Base-by-base conservation (phyloP, 139 green algal species). In the Spirogloea muscicola region DNA sequence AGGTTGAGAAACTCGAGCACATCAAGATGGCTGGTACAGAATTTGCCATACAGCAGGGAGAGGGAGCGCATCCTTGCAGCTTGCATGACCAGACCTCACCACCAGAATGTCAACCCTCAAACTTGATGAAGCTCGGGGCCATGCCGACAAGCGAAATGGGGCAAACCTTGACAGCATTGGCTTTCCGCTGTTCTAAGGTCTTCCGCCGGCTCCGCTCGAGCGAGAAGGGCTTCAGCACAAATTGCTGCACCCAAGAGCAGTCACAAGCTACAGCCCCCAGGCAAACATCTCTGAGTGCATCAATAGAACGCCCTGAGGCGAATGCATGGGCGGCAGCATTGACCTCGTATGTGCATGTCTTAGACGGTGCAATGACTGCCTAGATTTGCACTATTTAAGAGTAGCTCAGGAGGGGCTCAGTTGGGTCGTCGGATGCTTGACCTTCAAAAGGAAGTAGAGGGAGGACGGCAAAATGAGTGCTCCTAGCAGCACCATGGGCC, bases 151-250 rank as follows among this genome's bases (percentile, higher is more conserved):
- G 46, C 46, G n/a, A 21, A 55, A 21, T 21, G 46, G n/a, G 46
- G n/a, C 46, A 16, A 41, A 69, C 59, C 59, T 69, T 42, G 13
- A 48, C 7, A 16, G 59, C 9, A 69, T 69, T 69, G 29, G 41
- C 27, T 41, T 33, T 69, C 27, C 59, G 9, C 27, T 41, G 27
- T 41, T 69, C 37, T 13, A 69, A 33, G 6, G 41, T n/a, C 13
- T 41, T 38, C 16, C 59, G 41, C 43, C 7, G 9, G 6, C 29
- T 69, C 27, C 27, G 31, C 31, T 33, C 29, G 29, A 69, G 13
- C n/a, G 59, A 29, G 31, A 58, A 48, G n/a, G 59, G 59, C 16
- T 69, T 69, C 4, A 41, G 31, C 5, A 69, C 59, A 42, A 42
- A 41, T 7, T 51, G 13, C 27, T 69, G 29, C 16, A 5, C 9